Conservation (phyloP, 179 eudicot genomes). For the Spergularia azorica region DNA sequence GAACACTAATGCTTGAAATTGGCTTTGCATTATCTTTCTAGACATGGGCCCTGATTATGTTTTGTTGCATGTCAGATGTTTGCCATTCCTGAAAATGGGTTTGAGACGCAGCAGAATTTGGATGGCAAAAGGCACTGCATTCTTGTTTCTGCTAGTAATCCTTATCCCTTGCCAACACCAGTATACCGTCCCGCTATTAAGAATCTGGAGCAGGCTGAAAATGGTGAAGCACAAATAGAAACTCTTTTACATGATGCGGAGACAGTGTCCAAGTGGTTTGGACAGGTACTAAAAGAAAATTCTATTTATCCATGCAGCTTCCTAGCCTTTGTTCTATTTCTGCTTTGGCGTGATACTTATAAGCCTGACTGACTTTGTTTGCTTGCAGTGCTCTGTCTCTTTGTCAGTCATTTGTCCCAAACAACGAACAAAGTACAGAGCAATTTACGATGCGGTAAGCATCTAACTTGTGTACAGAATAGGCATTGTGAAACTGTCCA, state of each 20-base stretch:
- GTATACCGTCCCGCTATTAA: constrained; percentile 77
- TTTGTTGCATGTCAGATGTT: constrained; percentile 60
- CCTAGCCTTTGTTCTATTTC: background rate
- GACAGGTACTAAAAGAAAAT: constrained; percentile 50
- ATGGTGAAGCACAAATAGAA: constrained; percentile 34
- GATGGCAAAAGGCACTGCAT: constrained; percentile 85
- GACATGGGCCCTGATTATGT: constrained; percentile 10
- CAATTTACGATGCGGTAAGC: constrained; percentile 81
- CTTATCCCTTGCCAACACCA: constrained; percentile 91
- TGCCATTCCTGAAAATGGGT: constrained; percentile 56
- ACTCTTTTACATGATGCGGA: constrained; percentile 69
- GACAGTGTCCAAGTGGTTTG: constrained; percentile 75
- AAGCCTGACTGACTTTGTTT: constrained; percentile 26
- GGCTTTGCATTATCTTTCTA: constrained; percentile 2
- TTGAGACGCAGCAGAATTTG: constrained; percentile 57
- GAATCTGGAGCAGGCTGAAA: constrained; percentile 38
- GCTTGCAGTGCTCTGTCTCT: constrained; percentile 82
- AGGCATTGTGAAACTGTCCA: background rate
- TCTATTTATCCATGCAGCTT: background rate
- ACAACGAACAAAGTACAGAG: constrained; percentile 68
- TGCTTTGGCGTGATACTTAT: background rate
- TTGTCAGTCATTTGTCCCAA: constrained; percentile 91
- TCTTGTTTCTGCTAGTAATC: constrained; percentile 86
- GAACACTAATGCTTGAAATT: constrained; percentile 6
- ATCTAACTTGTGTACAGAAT: constrained; percentile 10